A percentile compares a stretch with the other conserved stretches of the same genome.
Conservation (phyloP, 495 filamentous ascomycete species). For the Aspergillus kassunensis region DNA sequence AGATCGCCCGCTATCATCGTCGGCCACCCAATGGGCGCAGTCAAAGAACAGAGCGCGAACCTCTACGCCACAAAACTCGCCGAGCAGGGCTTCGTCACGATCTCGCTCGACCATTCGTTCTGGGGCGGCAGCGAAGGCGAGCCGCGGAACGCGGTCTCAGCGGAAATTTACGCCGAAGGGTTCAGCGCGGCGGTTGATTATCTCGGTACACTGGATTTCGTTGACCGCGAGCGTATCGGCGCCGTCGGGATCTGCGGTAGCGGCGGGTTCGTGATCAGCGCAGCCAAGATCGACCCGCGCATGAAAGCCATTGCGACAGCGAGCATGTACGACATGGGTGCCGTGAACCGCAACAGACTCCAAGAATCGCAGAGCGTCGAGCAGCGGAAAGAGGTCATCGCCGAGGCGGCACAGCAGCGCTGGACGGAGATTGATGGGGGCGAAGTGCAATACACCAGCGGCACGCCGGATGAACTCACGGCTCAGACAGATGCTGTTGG, state of each 20-base stretch:
- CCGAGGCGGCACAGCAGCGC: constrained; percentile 20
- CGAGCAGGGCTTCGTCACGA: constrained; percentile 33
- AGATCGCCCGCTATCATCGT: no score
- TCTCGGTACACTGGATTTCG: constrained; percentile 27
- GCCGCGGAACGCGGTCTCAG: constrained; percentile 33
- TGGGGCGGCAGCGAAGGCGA: constrained; percentile 18
- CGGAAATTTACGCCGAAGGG: constrained; percentile 35
- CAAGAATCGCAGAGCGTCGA: constrained; percentile 14
- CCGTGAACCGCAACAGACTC: constrained; percentile 16
- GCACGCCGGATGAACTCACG: constrained; percentile 16
- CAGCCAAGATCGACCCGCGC: constrained; percentile 39
- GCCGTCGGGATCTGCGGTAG: constrained; percentile 40
- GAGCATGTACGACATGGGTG: constrained; percentile 32
- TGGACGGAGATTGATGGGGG: constrained; percentile 22
- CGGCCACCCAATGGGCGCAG: no score
- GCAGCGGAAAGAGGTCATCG: constrained; percentile 16
- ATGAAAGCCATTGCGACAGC: constrained; percentile 36
- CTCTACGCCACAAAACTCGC: constrained; percentile 19
- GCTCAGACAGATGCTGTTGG: constrained; percentile 10
- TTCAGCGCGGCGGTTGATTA: constrained; percentile 37
- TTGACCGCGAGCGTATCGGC: constrained; percentile 35
- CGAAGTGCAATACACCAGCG: constrained; percentile 14
- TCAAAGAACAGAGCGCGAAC: no score
- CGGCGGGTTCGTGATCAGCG: constrained; percentile 31
- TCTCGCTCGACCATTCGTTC: constrained; percentile 34